Conservation (phyloP, 192 early-diverging fungal genomes). For the Chytriomyces sp. region DNA sequence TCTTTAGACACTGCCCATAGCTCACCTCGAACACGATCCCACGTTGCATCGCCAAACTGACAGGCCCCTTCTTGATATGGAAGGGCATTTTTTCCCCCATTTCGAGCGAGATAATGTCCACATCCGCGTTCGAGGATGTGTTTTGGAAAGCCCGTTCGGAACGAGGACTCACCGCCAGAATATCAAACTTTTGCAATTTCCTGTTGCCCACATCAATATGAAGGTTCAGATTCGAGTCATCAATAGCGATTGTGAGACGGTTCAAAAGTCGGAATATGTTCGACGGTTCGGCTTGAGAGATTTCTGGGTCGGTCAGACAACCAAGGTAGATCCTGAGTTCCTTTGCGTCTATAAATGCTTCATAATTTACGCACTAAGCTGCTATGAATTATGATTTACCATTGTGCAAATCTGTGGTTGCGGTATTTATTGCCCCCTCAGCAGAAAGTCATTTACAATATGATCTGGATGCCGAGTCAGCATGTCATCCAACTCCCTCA, state of each 20-base stretch:
- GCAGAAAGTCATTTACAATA: slow-evolving; percentile 21
- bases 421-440: background rate
- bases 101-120: slow-evolving; percentile 85
- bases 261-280: slow-evolving; percentile 56
- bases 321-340: too few relatives aligned
- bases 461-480: slow-evolving; percentile 25
- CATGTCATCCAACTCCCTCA: slow-evolving; percentile 32
- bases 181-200: slow-evolving; percentile 51
- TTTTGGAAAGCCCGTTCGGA: slow-evolving; percentile 69
- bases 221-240: slow-evolving; percentile 59
- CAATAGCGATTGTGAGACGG: slow-evolving; percentile 62
- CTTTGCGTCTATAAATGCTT: too few relatives aligned
- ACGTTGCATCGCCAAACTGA: slow-evolving; percentile 72
- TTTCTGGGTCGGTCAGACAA: slow-evolving; percentile 7
- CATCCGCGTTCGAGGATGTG: slow-evolving; percentile 69
- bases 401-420: background rate
- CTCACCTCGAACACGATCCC: slow-evolving; percentile 83
- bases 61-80: slow-evolving; percentile 65
- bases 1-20: slow-evolving; percentile 68
- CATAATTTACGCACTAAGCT: background rate
- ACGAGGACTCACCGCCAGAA: slow-evolving; percentile 75
- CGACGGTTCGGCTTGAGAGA: slow-evolving; percentile 17
- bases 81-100: slow-evolving; percentile 68
- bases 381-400: background rate
- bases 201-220: slow-evolving; percentile 30